Percentiles rank a stretch among this genome's conserved stretches.
phyloP scores from a whole-genome alignment of 1,284 basidiomycete species.

The Wallemia mellicola region DNA sequence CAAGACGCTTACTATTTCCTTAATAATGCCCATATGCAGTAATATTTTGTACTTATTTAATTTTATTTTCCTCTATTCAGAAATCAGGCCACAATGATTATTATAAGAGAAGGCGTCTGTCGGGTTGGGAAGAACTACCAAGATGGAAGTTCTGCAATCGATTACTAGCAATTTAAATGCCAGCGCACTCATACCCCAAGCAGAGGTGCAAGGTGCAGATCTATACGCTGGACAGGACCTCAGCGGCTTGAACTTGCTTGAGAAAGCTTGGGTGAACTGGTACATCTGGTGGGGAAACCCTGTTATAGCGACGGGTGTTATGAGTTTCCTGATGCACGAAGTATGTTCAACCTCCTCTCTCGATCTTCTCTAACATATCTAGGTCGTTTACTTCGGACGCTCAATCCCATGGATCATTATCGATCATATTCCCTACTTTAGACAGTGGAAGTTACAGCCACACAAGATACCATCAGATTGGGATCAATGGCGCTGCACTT shows the following conservation, averaged over 20 bases:
- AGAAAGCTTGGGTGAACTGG: conserved; percentile 20
- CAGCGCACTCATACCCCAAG: conserved; percentile 3
- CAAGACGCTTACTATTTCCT: neutral
- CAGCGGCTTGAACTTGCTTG: conserved; percentile 6
- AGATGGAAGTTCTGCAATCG: neutral
- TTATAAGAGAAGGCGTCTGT: neutral
- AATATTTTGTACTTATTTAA: too few relatives aligned
- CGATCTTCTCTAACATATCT: neutral
- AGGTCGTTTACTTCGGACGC: conserved; percentile 92
- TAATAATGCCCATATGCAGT: too few relatives aligned
- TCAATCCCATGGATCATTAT: conserved; percentile 87
- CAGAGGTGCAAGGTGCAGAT: conserved; percentile 5
- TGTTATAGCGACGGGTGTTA: conserved; percentile 68
- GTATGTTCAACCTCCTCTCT: conserved; percentile 19
- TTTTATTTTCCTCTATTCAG: neutral
- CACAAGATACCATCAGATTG: conserved; percentile 41
- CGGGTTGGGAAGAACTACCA: neutral
- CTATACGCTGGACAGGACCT: conserved; percentile 8
- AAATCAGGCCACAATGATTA: neutral
- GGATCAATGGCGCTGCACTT: conserved; percentile 91
- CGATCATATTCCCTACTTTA: conserved; percentile 76
- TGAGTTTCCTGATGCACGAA: conserved; percentile 83
- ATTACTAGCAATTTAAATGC: neutral
- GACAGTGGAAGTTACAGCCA: conserved; percentile 77
- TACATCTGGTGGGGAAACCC: conserved; percentile 70